Base-by-base conservation (phyloP, 2,329 filamentous ascomycete species). In the Epichloe bromicola region DNA sequence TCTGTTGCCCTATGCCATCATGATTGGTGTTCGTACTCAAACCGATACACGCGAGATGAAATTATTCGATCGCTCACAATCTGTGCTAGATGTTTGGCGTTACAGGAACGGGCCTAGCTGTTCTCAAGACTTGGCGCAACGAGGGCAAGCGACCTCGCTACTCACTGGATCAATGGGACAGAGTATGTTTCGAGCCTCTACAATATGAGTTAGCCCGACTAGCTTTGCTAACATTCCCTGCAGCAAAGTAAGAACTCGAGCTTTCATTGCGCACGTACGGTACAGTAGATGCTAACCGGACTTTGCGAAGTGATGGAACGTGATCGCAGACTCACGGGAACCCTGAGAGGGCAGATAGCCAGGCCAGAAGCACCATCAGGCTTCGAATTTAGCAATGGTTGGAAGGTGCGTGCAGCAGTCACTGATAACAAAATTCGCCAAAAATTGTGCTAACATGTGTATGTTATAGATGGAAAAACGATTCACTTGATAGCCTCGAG, bases 1-100 rank as follows among this genome's bases (percentile, higher is more conserved):
- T 47, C 63, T 83, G 57, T 71, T 83, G 67, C 79, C 80, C 42
- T 83, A 82, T 66, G 80, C 70, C 66, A 82, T 83, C 72, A 78
- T 83, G 65, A 65, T 79, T 60, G 72, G 67, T 62, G 79, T 83
- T 74, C 66, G 77, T 65, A 46, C 44, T 20, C 40, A 48, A 48
- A 46, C 43, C 30, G n/a, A 52, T 46, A 50, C 48, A 36, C 53
- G 41, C 49, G 51, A 20, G 23, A 38, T 26, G n/a, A 33, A 30
- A 48, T n/a, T 3, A 15, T 11, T 26, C 38, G 19, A n/a, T 37
- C 37, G 19, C 52, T 54, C 20, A 54, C 15, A 11, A 3, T 12
- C 4, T 11, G n/a, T 56, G 49, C 7, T 61, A 83, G 80, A 83
- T 83, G 80, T 83, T 83, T 57, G 77, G 78, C 55, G 67, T 75